Percentiles rank a stretch among this genome's conserved stretches.
These are phyloP conservation scores for Gastrolobium villosum DNA, from an alignment of 306 rosid genomes.

Conservation along the genomic window DNA sequence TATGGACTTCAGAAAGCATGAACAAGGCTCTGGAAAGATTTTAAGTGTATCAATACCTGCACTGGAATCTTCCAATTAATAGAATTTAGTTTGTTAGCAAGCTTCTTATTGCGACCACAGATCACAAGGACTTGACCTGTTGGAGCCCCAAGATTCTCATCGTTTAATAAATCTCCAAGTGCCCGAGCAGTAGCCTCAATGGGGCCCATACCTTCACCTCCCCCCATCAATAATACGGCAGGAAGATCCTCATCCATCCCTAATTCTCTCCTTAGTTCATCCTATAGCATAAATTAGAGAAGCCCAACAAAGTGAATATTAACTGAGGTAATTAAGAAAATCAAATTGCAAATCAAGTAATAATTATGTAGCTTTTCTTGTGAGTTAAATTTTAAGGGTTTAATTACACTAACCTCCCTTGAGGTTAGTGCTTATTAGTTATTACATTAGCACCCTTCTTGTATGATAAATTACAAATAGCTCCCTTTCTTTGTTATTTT, in stretches of 20 bases:
- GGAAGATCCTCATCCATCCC: slow-evolving; percentile 99
- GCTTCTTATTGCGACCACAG: slow-evolving; percentile 95
- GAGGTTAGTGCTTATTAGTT: not conserved
- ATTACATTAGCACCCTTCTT: not conserved
- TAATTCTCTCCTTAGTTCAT: slow-evolving; percentile 74
- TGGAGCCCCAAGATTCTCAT: slow-evolving; percentile 75
- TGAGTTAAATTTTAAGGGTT: not conserved
- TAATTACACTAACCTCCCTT: not conserved
- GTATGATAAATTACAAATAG: not conserved
- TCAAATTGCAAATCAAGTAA: not conserved
- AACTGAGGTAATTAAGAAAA: slow-evolving; percentile 14
- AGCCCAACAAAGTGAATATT: slow-evolving; percentile 36
- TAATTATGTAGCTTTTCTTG: not conserved
- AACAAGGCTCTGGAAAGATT: slow-evolving; percentile 22
- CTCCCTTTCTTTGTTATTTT: not conserved
- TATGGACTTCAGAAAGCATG: not conserved
- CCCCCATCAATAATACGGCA: slow-evolving; percentile 95
- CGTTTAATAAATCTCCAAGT: slow-evolving; percentile 74
- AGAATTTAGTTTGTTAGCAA: slow-evolving; percentile 70
- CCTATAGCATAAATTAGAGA: slow-evolving; percentile 52
- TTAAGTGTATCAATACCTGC: slow-evolving; percentile 65
- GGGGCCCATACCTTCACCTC: slow-evolving; percentile 99
- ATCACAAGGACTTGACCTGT: slow-evolving; percentile 90
- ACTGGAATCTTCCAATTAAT: slow-evolving; percentile 92
- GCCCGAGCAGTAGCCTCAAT: slow-evolving; percentile 97